Evolutionary conservation across 495 filamentous ascomycete species (phyloP).

Genomic region (Chaetomium fimeti): DNA sequence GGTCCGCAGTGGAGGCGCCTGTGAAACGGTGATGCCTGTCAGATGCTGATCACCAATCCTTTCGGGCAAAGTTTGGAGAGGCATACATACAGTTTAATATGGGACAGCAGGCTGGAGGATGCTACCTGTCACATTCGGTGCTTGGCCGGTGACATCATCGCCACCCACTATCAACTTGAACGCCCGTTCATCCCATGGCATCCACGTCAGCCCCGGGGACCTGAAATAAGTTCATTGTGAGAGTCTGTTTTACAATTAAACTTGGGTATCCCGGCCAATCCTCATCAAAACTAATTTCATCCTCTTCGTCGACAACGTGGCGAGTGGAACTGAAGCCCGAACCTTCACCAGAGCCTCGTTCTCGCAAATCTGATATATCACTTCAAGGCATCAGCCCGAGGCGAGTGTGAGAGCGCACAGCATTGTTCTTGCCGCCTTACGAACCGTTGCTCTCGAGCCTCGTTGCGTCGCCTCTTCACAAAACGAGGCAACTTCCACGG

Average conservation of each 20-base stretch:
- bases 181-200: slow-evolving; percentile 6
- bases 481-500: slow-evolving; percentile 1
- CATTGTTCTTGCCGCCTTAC: background rate
- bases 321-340: background rate
- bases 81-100: too few relatives aligned
- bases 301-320: slow-evolving; percentile 2
- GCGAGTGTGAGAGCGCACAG: background rate
- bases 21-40: background rate
- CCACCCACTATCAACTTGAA: background rate
- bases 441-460: background rate
- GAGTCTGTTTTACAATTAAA: background rate
- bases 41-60: too few relatives aligned
- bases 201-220: slow-evolving; percentile 1
- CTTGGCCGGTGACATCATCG: slow-evolving; percentile 17
- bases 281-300: background rate
- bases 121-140: background rate
- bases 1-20: background rate
- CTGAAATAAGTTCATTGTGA: background rate
- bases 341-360: background rate
- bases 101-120: too few relatives aligned
- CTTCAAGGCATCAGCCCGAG: background rate
- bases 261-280: background rate
- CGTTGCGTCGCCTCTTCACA: background rate
- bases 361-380: background rate
- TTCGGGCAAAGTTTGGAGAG: background rate